Conservation (phyloP, 2,329 filamentous ascomycete genomes). For the Didymella keratinophila region DNA sequence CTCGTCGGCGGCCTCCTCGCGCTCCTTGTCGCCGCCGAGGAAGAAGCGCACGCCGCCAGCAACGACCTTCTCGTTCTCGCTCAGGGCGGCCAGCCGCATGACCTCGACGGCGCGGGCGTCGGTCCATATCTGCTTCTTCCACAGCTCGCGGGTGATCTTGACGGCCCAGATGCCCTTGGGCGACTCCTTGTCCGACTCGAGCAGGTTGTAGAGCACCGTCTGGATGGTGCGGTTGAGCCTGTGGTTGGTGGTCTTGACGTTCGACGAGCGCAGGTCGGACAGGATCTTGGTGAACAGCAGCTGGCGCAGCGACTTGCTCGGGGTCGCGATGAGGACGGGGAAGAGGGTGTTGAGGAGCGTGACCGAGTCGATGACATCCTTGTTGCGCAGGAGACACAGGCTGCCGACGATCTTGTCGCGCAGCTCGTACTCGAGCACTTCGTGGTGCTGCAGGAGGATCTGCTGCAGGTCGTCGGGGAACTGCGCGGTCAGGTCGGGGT, state of each 20-base stretch:
- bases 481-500: slow-evolving; percentile 76
- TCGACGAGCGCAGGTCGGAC: slow-evolving; percentile 86
- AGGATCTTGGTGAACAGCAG: slow-evolving; percentile 91
- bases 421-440: slow-evolving; percentile 80
- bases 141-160: slow-evolving; percentile 92
- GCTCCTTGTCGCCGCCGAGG: slow-evolving; percentile 92
- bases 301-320: slow-evolving; percentile 85
- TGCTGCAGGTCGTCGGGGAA: slow-evolving; percentile 84
- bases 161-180: slow-evolving; percentile 94
- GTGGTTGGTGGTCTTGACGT: slow-evolving; percentile 88
- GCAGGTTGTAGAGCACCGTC: slow-evolving; percentile 88
- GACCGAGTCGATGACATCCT: slow-evolving; percentile 88
- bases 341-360: slow-evolving; percentile 88
- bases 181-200: slow-evolving; percentile 84
- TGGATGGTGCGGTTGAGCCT: slow-evolving; percentile 92
- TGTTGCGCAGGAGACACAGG: slow-evolving; percentile 84
- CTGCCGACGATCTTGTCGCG: slow-evolving; percentile 95
- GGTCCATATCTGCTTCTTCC: slow-evolving; percentile 96
- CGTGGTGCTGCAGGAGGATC: slow-evolving; percentile 83
- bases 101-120: slow-evolving; percentile 95
- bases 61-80: slow-evolving; percentile 92
- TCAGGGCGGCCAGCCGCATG: slow-evolving; percentile 91
- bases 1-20: slow-evolving; percentile 85
- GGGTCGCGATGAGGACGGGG: slow-evolving; percentile 88
- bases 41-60: slow-evolving; percentile 91